Evolutionary conservation across 2,329 filamentous ascomycete species (phyloP).

Genomic region (Nemania sp.): DNA sequence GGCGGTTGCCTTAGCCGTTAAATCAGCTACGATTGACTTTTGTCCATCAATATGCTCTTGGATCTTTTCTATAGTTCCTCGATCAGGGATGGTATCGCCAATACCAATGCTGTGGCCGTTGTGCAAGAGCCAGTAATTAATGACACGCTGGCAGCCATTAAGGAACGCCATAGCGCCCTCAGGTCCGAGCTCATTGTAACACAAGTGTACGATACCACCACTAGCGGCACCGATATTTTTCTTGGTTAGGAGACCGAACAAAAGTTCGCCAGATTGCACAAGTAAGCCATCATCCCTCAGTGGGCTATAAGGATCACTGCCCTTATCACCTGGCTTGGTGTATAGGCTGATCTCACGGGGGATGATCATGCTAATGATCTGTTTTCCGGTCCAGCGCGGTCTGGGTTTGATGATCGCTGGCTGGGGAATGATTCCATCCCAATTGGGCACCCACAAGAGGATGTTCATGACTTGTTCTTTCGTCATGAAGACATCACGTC

Average conservation of each 20-base stretch:
- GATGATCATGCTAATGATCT: conserved; percentile 92
- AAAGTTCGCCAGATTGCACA: conserved; percentile 83
- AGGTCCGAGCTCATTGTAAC: conserved; percentile 91
- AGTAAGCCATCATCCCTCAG: conserved; percentile 77
- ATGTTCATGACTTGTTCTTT: conserved; percentile 95
- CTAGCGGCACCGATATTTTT: conserved; percentile 89
- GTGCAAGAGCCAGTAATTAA: conserved; percentile 96
- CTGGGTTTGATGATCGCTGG: conserved; percentile 93
- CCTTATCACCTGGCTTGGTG: conserved; percentile 56
- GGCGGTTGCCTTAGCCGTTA: conserved; percentile 77
- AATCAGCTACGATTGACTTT: conserved; percentile 76
- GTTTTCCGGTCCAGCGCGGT: conserved; percentile 96
- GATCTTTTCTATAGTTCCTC: conserved; percentile 79
- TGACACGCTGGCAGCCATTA: conserved; percentile 90
- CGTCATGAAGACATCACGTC: conserved; percentile 86
- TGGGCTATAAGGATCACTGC: conserved; percentile 51
- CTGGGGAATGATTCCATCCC: conserved; percentile 92
- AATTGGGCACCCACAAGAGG: conserved; percentile 95
- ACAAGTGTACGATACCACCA: conserved; percentile 91
- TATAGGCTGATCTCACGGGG: conserved; percentile 83
- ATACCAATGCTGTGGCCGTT: conserved; percentile 98
- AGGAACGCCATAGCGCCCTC: conserved; percentile 91
- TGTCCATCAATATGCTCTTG: conserved; percentile 78
- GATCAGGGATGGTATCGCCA: conserved; percentile 94
- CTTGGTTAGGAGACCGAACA: conserved; percentile 91